phyloP scores from a whole-genome alignment of 139 green algal species.

The Trebouxia sp. region DNA sequence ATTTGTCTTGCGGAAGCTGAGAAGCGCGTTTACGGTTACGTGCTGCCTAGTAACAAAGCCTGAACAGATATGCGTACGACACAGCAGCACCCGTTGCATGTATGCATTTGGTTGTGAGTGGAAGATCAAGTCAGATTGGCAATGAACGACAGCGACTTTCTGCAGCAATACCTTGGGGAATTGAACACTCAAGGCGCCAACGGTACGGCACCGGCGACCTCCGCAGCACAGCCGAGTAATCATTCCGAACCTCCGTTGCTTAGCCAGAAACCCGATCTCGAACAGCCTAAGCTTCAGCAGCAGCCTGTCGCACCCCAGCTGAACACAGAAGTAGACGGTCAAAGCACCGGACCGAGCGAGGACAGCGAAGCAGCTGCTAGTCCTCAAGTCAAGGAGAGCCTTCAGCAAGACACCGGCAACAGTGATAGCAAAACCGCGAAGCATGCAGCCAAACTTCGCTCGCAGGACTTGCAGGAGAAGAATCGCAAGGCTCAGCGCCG shows the following conservation, averaged over 20 bases:
- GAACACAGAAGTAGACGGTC: neutral
- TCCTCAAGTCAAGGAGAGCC: neutral
- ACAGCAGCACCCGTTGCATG: too few species aligned
- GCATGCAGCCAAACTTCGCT: neutral
- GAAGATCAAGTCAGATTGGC: neutral
- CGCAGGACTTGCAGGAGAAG: constrained; percentile 25
- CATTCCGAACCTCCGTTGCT: neutral
- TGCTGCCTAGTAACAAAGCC: too few species aligned
- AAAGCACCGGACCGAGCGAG: constrained; percentile 1
- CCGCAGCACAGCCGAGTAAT: neutral
- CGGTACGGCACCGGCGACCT: neutral
- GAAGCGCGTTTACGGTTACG: neutral
- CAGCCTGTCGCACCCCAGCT: neutral
- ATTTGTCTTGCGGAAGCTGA: constrained; percentile 11
- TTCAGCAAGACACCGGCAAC: constrained; percentile 18
- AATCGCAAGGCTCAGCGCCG: constrained; percentile 22
- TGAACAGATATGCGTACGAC: too few species aligned
- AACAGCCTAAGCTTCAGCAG: neutral
- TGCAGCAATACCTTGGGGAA: neutral
- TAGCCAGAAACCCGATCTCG: neutral
- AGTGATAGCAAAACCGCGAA: constrained; percentile 15
- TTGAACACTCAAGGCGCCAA: neutral
- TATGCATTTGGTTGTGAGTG: too few species aligned
- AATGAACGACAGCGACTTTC: constrained; percentile 14
- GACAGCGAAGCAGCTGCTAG: constrained; percentile 13